phyloP scores from a whole-genome alignment of 2,329 filamentous ascomycete genomes.

The Samsoniella hepiali region DNA sequence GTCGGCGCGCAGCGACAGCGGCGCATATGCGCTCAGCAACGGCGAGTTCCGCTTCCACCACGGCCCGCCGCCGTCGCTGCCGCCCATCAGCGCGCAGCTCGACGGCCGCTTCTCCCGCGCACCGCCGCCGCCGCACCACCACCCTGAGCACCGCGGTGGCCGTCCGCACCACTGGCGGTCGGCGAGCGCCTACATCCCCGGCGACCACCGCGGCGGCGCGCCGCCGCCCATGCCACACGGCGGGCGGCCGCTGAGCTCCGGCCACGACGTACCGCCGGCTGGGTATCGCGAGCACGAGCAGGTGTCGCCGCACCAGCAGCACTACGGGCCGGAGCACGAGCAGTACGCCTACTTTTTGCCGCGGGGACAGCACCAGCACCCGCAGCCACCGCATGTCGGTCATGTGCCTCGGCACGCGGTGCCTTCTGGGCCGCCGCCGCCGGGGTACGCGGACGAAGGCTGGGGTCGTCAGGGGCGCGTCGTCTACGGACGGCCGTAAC shows the following conservation, averaged over 20 bases:
- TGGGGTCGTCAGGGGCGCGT: conserved; percentile 3
- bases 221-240: not conserved
- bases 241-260: conserved; percentile 4
- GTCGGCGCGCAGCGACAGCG: conserved; percentile 6
- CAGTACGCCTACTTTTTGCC: conserved; percentile 9
- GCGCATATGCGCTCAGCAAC: conserved; percentile 7
- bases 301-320: not conserved
- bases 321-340: conserved; percentile 6
- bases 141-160: not conserved
- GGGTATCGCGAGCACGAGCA: conserved; percentile 6
- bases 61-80: conserved; percentile 18
- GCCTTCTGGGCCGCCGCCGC: not conserved
- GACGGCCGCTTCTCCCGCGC: conserved; percentile 5
- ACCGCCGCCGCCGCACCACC: not conserved
- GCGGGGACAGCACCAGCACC: not conserved
- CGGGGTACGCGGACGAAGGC: not conserved
- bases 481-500: conserved; percentile 1
- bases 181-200: conserved; percentile 7
- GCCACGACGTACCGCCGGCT: not conserved
- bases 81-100: conserved; percentile 27
- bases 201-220: not conserved
- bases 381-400: not conserved
- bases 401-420: conserved; percentile 6
- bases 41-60: not conserved
- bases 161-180: conserved; percentile 16